A percentile compares a stretch with the other conserved stretches of the same genome.
These are phyloP conservation scores for Trichosporon sp. DNA, from an alignment of 1,284 basidiomycete genomes.

Conservation along the genomic window DNA sequence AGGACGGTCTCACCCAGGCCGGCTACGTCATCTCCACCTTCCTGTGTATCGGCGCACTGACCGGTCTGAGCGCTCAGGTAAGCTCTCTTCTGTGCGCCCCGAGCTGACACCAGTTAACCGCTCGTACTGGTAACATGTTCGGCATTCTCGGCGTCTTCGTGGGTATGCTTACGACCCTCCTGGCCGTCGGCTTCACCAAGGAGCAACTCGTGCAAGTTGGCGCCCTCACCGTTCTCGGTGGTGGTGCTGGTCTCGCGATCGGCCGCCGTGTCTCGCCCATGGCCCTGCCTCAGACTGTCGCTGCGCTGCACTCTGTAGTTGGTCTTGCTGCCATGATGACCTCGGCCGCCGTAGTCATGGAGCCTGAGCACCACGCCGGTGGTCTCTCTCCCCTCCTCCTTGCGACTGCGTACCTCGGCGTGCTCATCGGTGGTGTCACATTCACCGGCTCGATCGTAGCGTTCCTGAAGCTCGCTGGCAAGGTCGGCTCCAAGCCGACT, in stretches of 20 bases:
- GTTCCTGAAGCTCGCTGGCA: slow-evolving; percentile 74
- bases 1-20: slow-evolving; percentile 76
- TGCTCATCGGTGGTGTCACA: slow-evolving; percentile 61
- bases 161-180: slow-evolving; percentile 69
- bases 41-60: slow-evolving; percentile 63
- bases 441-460: slow-evolving; percentile 69
- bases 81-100: not conserved
- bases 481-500: slow-evolving; percentile 66
- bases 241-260: slow-evolving; percentile 59
- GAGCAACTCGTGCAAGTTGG: slow-evolving; percentile 70
- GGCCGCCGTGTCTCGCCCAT: slow-evolving; percentile 75
- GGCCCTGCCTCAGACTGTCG: slow-evolving; percentile 74
- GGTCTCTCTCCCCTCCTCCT: slow-evolving; percentile 61
- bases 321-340: slow-evolving; percentile 79
- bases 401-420: slow-evolving; percentile 74
- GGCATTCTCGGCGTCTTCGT: slow-evolving; percentile 74
- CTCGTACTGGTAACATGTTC: slow-evolving; percentile 72
- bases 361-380: slow-evolving; percentile 48
- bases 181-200: slow-evolving; percentile 70
- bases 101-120: slow-evolving; percentile 57
- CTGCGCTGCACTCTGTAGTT: slow-evolving; percentile 69
- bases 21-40: slow-evolving; percentile 74
- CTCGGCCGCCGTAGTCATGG: slow-evolving; percentile 68
- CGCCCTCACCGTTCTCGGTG: slow-evolving; percentile 66
- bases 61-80: slow-evolving; percentile 33